Evolutionary conservation across 345 rosid species (phyloP).

Genomic region (Salix viminalis): DNA sequence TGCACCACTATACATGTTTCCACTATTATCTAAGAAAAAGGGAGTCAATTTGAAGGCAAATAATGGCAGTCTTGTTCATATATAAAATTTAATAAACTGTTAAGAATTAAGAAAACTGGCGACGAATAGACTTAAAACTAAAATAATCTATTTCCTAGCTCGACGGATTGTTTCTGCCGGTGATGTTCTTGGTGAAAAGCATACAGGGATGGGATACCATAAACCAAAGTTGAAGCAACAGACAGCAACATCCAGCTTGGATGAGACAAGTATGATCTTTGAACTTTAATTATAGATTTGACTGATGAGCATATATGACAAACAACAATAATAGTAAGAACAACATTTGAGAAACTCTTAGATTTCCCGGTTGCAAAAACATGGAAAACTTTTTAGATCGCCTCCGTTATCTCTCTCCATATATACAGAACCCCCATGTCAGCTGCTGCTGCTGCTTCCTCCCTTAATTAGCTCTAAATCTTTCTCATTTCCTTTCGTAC

Average conservation of each 20-base stretch:
- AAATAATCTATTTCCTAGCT: neutral
- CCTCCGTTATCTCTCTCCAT: constrained; percentile 14
- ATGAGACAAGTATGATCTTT: too few species aligned
- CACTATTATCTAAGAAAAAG: too few species aligned
- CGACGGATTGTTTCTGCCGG: neutral
- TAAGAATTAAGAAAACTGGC: too few species aligned
- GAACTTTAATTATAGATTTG: neutral
- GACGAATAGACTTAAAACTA: too few species aligned
- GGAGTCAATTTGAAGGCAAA: too few species aligned
- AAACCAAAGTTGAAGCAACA: neutral
- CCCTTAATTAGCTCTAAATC: constrained; percentile 7
- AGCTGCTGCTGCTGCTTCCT: constrained; percentile 2
- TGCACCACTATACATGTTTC: too few species aligned
- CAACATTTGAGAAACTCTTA: neutral
- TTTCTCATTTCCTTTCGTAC: neutral
- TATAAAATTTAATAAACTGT: too few species aligned
- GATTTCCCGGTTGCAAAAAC: constrained; percentile 36
- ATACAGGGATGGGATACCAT: neutral
- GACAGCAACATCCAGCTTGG: neutral
- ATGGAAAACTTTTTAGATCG: neutral
- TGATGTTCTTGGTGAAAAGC: neutral
- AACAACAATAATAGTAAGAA: neutral
- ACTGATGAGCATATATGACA: neutral
- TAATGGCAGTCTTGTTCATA: too few species aligned
- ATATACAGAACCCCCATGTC: constrained; percentile 33